These are phyloP conservation scores for Penicillium coprophilum DNA, from an alignment of 495 filamentous ascomycete genomes.

Conservation along the genomic window DNA sequence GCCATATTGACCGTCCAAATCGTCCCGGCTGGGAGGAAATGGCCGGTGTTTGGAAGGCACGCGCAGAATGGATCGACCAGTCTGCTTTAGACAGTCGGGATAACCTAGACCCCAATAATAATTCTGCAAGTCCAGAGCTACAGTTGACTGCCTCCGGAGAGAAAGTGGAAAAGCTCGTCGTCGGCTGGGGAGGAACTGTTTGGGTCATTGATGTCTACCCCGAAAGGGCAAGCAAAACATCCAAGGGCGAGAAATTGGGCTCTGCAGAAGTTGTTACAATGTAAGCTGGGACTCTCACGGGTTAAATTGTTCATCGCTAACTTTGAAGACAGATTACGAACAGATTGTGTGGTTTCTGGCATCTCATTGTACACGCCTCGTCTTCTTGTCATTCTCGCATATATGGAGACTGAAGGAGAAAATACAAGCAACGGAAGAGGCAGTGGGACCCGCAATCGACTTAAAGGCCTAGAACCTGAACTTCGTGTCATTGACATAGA, in stretches of 20 bases:
- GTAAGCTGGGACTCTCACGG: constrained; percentile 50
- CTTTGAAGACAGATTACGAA: constrained; percentile 64
- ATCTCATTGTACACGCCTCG: constrained; percentile 95
- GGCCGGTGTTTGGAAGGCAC: constrained; percentile 89
- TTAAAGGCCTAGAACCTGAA: constrained; percentile 80
- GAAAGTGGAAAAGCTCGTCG: constrained; percentile 72
- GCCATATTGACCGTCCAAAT: constrained; percentile 82
- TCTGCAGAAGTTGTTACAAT: constrained; percentile 87
- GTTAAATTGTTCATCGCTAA: constrained; percentile 7
- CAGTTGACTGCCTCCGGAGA: constrained; percentile 30
- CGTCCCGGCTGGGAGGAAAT: constrained; percentile 86
- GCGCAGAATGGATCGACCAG: constrained; percentile 90
- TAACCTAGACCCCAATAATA: constrained; percentile 48
- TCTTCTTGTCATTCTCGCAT: constrained; percentile 85
- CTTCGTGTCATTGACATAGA: constrained; percentile 85
- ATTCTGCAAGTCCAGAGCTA: constrained; percentile 18
- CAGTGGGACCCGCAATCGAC: constrained; percentile 58
- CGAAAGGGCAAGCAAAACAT: constrained; percentile 68
- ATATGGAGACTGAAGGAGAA: constrained; percentile 72
- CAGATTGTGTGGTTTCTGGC: constrained; percentile 95
- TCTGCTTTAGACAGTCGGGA: constrained; percentile 64
- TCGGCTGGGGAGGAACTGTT: constrained; percentile 93
- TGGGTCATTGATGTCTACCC: constrained; percentile 94
- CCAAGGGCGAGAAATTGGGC: constrained; percentile 69
- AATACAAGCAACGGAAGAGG: constrained; percentile 32